Evolutionary conservation across 2,329 filamentous ascomycete genomes (phyloP).

Genomic region (Sporothrix curviconia): DNA sequence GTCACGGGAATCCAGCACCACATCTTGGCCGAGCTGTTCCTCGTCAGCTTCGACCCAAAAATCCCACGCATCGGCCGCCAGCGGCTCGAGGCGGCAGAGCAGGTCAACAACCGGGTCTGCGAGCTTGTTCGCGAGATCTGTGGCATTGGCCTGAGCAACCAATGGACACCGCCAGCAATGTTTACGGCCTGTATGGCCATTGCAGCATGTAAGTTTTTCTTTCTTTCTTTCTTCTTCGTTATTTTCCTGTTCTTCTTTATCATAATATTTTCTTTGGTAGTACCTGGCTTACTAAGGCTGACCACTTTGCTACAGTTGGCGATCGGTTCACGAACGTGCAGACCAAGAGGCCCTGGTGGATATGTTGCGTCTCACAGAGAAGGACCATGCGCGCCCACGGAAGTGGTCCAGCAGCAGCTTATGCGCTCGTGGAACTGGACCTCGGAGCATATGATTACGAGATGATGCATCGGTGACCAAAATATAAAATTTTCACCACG

Average conservation of each 20-base stretch:
- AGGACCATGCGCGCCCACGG: slow-evolving; percentile 29
- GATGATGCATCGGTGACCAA: too few species aligned
- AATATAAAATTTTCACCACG: too few species aligned
- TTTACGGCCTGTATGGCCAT: slow-evolving; percentile 52
- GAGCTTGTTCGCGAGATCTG: slow-evolving; percentile 47
- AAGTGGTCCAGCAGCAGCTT: slow-evolving; percentile 26
- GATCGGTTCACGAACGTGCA: slow-evolving; percentile 24
- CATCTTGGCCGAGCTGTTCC: slow-evolving; percentile 50
- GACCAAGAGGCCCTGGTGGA: slow-evolving; percentile 28
- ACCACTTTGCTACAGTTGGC: slow-evolving; percentile 24
- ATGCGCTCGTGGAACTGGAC: slow-evolving; percentile 25
- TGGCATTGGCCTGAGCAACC: slow-evolving; percentile 52
- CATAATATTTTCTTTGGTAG: not conserved
- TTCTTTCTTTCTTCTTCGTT: not conserved
- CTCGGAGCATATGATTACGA: not conserved
- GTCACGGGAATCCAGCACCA: slow-evolving; percentile 56
- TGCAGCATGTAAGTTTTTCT: slow-evolving; percentile 38
- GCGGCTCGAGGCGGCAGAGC: slow-evolving; percentile 19
- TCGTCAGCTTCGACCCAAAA: slow-evolving; percentile 49
- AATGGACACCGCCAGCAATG: slow-evolving; percentile 46
- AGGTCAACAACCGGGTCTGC: slow-evolving; percentile 32
- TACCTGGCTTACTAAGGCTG: not conserved
- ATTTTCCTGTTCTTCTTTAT: not conserved
- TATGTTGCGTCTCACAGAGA: slow-evolving; percentile 26
- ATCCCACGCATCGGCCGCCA: slow-evolving; percentile 43